Evolutionary conservation across 495 filamentous ascomycete species (phyloP), one percentile per base, ranked within the genome.

Genomic region (Penicillium nucicola): DNA sequence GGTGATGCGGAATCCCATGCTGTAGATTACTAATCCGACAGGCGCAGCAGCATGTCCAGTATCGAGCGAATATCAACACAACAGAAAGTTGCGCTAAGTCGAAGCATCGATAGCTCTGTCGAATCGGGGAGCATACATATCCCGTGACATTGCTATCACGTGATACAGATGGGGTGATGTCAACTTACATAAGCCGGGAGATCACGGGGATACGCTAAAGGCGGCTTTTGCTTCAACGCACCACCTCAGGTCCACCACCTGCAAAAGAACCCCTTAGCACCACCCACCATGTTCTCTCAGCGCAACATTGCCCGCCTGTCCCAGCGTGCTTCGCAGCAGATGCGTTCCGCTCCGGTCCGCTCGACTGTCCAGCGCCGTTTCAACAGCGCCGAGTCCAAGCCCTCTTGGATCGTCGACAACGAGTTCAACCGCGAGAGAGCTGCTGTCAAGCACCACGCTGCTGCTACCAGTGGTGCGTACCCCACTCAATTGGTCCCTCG

Each of bases 361-460:
- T 70, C 70, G 41, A 66, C 77, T 42, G 59, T 81, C 58, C 84
- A 85, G 76, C 85, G 85, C 64, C 86, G 88, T 60, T 74, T 86
- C 57, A 84, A 82, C 69, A 86, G 81, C 74, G 71, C 71, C 64
- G 61, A 74, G 54, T 43, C 58, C 52, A 69, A 72, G 63, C 63
- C 64, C 50, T 59, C 65, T 10, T 77, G 84, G 82, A 55, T 67
- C 68, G 58, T 74, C 56, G 88, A 93, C 78, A 96, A 92, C 72
- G 78, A 80, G 57, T 97, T 97, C 80, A 84, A 92, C 71, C 82
- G 84, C 48, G 90, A 97, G 79, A 81, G 92, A 58, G 75, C 78
- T 65, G 83, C 81, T 50, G 86, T 95, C 65, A 92, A 95, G 80
- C 79, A 87, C 59, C 92, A 97, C 68, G 92, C 92, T 45, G 82